Percentiles rank a stretch among this genome's conserved stretches.
Evolutionary conservation across 441 rosid species (phyloP).

Genomic region (Manihot esculenta): DNA sequence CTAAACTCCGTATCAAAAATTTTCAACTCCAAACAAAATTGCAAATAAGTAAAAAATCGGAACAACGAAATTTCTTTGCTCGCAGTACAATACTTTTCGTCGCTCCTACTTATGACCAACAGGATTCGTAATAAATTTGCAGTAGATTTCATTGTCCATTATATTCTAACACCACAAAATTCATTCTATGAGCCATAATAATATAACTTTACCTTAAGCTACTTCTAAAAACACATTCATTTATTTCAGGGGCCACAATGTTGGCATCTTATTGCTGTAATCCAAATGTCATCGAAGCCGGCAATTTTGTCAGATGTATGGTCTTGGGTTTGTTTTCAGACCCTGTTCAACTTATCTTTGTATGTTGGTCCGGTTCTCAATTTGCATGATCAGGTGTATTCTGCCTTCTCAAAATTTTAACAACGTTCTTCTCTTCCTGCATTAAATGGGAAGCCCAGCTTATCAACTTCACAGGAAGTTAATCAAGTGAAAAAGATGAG

Average conservation of each 20-base stretch:
- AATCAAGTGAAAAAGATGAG: background rate
- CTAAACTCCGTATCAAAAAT: background rate
- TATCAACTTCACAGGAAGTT: background rate
- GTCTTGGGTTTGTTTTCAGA: conserved; percentile 2
- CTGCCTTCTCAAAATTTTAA: background rate
- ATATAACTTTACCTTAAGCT: background rate
- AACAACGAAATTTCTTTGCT: background rate
- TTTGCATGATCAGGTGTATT: background rate
- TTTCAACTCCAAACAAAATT: background rate
- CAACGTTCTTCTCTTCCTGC: conserved; percentile 20
- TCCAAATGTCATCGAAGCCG: background rate
- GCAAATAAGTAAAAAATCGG: background rate
- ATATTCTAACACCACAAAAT: conserved; percentile 12
- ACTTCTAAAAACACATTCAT: conserved; percentile 6
- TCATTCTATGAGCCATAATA: conserved; percentile 10
- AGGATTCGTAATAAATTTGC: no score
- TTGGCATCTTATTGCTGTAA: conserved; percentile 6
- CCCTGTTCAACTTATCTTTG: conserved; percentile 3
- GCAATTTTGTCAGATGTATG: background rate
- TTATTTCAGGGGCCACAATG: background rate
- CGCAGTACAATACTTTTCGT: background rate
- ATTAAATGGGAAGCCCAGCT: conserved; percentile 1
- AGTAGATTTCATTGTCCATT: background rate
- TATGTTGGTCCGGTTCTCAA: conserved; percentile 11
- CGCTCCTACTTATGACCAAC: no score